Evolutionary conservation across 108 stramenopile species (phyloP).

Genomic region (Schizochytrium sp.): DNA sequence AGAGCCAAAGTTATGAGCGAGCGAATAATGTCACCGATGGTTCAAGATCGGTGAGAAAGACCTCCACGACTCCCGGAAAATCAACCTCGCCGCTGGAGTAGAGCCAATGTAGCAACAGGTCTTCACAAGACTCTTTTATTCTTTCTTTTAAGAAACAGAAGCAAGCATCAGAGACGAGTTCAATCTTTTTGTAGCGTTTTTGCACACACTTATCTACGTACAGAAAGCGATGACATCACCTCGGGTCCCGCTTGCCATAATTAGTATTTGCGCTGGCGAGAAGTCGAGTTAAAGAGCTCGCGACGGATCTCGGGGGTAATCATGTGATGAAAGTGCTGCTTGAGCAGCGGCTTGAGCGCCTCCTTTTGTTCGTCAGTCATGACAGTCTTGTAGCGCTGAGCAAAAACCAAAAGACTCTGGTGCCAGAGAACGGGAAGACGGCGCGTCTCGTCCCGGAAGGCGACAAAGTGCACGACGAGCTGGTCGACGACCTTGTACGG

Average conservation of each 20-base stretch:
- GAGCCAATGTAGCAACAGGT: too few species aligned
- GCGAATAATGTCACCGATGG: too few species aligned
- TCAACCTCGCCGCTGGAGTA: too few species aligned
- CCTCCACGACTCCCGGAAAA: too few species aligned
- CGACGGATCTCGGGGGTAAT: constrained; percentile 91
- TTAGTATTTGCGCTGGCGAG: not conserved
- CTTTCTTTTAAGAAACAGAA: too few species aligned
- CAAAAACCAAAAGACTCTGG: constrained; percentile 82
- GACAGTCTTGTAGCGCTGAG: constrained; percentile 85
- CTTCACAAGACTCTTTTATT: too few species aligned
- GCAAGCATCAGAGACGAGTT: too few species aligned
- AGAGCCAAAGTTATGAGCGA: too few species aligned
- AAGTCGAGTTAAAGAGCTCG: constrained; percentile 62
- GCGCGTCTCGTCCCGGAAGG: constrained; percentile 47
- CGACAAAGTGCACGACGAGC: constrained; percentile 73
- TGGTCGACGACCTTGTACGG: constrained; percentile 80
- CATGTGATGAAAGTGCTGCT: constrained; percentile 77
- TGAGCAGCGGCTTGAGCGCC: constrained; percentile 62
- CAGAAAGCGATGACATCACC: not conserved
- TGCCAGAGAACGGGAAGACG: constrained; percentile 90
- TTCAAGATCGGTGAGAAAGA: too few species aligned
- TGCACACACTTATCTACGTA: too few species aligned
- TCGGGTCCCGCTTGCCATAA: too few species aligned
- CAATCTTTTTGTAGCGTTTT: too few species aligned
- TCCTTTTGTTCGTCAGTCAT: constrained; percentile 69